Percentiles rank a stretch among this genome's conserved stretches.
These are phyloP conservation scores for Orychophragmus violaceus DNA, from an alignment of 345 rosid species.

Conservation along the genomic window DNA sequence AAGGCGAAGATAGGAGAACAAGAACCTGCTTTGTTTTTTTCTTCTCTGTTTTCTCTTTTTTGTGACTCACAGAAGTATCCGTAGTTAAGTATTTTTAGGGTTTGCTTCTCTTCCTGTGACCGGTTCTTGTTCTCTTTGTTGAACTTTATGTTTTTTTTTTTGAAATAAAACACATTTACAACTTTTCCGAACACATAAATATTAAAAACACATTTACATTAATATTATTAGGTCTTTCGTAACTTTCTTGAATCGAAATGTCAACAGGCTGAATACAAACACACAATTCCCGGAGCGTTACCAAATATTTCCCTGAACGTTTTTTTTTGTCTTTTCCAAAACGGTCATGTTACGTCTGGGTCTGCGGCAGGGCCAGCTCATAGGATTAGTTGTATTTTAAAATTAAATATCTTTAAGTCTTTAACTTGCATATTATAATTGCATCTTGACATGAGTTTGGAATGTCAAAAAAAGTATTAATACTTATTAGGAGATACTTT, in stretches of 20 bases:
- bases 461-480: too few species aligned
- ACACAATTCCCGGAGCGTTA: not conserved
- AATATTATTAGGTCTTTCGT: not conserved
- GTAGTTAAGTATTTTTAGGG: not conserved
- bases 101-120: not conserved
- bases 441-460: too few species aligned
- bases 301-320: not conserved
- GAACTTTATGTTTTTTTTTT: not conserved
- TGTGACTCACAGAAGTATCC: not conserved
- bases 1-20: not conserved
- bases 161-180: not conserved
- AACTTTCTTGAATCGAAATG: not conserved
- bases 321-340: too few species aligned
- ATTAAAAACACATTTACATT: not conserved
- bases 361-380: not conserved
- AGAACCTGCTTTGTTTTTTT: not conserved
- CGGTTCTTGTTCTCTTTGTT: conserved; percentile 20
- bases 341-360: too few species aligned
- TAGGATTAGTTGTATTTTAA: too few species aligned
- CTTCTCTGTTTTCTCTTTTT: not conserved
- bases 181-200: not conserved
- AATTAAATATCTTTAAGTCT: too few species aligned
- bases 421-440: too few species aligned
- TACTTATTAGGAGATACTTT: too few species aligned
- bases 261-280: not conserved